Percentiles rank a stretch among this genome's conserved stretches.
These are phyloP conservation scores for Talaromyces atroroseus DNA, from an alignment of 2,329 filamentous ascomycete species.

Conservation along the genomic window DNA sequence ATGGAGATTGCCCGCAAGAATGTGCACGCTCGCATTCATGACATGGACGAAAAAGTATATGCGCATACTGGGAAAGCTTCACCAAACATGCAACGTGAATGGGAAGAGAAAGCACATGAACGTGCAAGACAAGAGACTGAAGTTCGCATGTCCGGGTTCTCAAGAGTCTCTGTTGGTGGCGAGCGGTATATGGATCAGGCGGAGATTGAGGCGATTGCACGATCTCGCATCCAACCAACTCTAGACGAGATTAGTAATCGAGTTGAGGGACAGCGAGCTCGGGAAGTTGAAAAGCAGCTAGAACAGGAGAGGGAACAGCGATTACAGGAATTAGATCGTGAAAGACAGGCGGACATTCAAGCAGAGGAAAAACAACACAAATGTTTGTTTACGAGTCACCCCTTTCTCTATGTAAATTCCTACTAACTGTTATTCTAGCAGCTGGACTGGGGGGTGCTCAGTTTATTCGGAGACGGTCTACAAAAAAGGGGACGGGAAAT, in stretches of 20 bases:
- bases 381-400: slow-evolving; percentile 19
- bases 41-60: slow-evolving; percentile 76
- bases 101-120: slow-evolving; percentile 69
- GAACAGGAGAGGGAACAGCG: slow-evolving; percentile 63
- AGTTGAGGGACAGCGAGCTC: slow-evolving; percentile 65
- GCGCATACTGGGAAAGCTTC: slow-evolving; percentile 69
- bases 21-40: slow-evolving; percentile 70
- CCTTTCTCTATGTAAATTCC: slow-evolving; percentile 1
- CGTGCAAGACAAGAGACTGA: slow-evolving; percentile 63
- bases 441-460: neutral
- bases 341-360: slow-evolving; percentile 34
- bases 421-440: neutral
- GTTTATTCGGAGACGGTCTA: slow-evolving; percentile 6
- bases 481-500: neutral
- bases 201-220: slow-evolving; percentile 74
- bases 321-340: slow-evolving; percentile 44
- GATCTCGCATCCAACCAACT: slow-evolving; percentile 70
- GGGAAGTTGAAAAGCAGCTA: slow-evolving; percentile 56
- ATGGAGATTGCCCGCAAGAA: slow-evolving; percentile 78
- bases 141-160: slow-evolving; percentile 52
- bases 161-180: slow-evolving; percentile 64
- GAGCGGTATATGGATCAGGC: slow-evolving; percentile 73
- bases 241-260: slow-evolving; percentile 78
- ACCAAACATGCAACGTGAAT: slow-evolving; percentile 64
- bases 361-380: slow-evolving; percentile 22